Evolutionary conservation across 208 protist species (phyloP), one percentile per base, ranked within the genome.

Genomic region (Wallacemonas sp.): DNA sequence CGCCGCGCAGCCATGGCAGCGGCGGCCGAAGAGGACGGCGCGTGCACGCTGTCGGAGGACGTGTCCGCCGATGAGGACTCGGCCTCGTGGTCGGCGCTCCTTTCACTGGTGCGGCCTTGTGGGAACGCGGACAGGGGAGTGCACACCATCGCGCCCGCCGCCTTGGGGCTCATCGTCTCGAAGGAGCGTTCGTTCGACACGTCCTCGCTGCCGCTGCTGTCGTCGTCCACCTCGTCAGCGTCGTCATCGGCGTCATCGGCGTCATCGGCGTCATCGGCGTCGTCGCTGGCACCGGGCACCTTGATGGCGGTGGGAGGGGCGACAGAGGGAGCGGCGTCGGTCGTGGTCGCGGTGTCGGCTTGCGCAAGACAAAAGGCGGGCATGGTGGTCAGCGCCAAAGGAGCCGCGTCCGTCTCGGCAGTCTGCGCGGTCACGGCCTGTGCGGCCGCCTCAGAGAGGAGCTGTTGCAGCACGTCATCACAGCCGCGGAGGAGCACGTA

Each of bases 151-250:
- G 52, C 26, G 18, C 52, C 52, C 25, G 52, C 52, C 5, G 32
- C 52, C 7, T 42, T 39, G 29, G 52, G 52, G 29, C 52, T 59
- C 52, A 59, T 59, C 31, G 52, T 59, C 52, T 59, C 52, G 29
- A 59, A 59, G 4, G 52, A 59, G 4, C 52, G 52, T n/a, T 59
- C 52, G 22, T 25, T 59, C 36, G 36, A 41, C 36, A 41, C 52
- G 29, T 41, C 52, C 7, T 59, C 52, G 22, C 26, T 32, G 48
- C 23, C 25, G 48, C 48, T 32, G 1, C 18, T 5, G 36, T 41
- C 36, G 36, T 14, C 14, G 36, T 14, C 18, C 3, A 22, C 48
- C 25, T 3, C 48, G 5, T 3, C 26, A 3, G 26, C 31, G 26
- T 25, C 32, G 12, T 41, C 31, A 20, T 59, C 52, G 31, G 18